Base-by-base conservation (phyloP, 1,284 basidiomycete species). In the Cryptococcus sp. region DNA sequence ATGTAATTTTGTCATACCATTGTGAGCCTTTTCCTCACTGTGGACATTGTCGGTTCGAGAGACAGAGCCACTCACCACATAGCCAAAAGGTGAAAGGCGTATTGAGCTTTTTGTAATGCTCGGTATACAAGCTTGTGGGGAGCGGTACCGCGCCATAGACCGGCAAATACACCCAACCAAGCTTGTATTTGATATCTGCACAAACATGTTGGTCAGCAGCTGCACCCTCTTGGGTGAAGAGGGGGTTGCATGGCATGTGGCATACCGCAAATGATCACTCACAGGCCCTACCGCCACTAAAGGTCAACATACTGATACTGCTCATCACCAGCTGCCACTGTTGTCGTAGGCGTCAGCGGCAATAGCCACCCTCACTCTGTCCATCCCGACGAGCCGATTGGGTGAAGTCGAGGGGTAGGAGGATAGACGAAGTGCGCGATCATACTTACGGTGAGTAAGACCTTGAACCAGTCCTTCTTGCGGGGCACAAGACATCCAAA, bases 401-500 rank as follows among this genome's bases (percentile, higher is more conserved):
- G 8, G 13, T 5, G 29, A 2, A 2, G 29, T 13, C 8, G 29
- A 34, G 29, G 3, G 13, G 29, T 13, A 34, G 29, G 29, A 10
- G 29, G 8, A 34, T 5, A 13, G 29, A 34, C 5, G 29, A 7
- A 34, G 8, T 34, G 29, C 29, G 29, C 29, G 13, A 10, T 34
- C 8, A 34, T 13, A 34, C 29, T 34, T 34, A 70, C 69, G 3
- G 65, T 69, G 23, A 72, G 53, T 10, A 70, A 52, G 6, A 62
- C 59, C 26, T 67, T 41, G 37, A 70, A 70, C 70, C 70, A 72
- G 11, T 70, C 70, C 49, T 69, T 69, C 44, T 49, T 59, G 16
- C 57, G 59, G 1, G 70, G 70, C 5, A 68, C 50, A 11, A 72
- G 54, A 48, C 68, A 72, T 40, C 57, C 59, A 29, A 65, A 70